Base-by-base conservation (phyloP, 2,329 filamentous ascomycete genomes). In the Gaeumannomyces tritici region DNA sequence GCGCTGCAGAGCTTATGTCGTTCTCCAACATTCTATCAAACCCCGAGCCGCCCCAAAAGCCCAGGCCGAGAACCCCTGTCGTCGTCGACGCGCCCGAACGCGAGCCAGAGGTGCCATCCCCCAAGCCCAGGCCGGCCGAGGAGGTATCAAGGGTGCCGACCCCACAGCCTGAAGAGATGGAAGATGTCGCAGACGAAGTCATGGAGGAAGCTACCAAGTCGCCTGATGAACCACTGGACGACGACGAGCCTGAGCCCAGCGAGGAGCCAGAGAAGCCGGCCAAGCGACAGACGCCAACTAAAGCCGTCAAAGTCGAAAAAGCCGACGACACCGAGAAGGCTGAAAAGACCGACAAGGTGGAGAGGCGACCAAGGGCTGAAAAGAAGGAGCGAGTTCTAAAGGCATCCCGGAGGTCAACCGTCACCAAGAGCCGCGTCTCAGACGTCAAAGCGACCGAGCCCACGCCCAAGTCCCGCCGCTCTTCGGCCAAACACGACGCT, bases 11-110 rank as follows among this genome's bases (percentile, higher is more conserved):
- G 72, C 89, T 93, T 61, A 97, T 97, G 93, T 95, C 93, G 6
- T 95, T 98, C 71, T 95, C 91, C 67, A 97, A 93, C 72, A 96
- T 98, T 64, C 87, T 98, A 56, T 93, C 91, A 4, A 92, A 85
- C 67, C 83, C 89, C 62, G 88, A 91, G 62, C 86, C 89, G 61
- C 80, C 84, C 54, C 78, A 80, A 2, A 80, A 80, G 64, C 80
- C 82, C 9, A 81, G 77, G 67, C 72, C 76, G 15, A 78, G 77
- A 56, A 78, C 80, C 35, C 77, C 77, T 2, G 70, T 76, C 26
- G 70, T 69, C 13, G 47, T 31, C 27, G 47, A 61, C 24, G 61
- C 62, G 57, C 63, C 66, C 18, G 47, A 28, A 13, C 28, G 12
- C 24, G 5, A 68, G 63, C 26, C 71, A 4, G 65, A 61, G 35